Evolutionary conservation across 2,329 filamentous ascomycete species (phyloP), one percentile per base, ranked within the genome.

Genomic region (Fusarium tricinctum): DNA sequence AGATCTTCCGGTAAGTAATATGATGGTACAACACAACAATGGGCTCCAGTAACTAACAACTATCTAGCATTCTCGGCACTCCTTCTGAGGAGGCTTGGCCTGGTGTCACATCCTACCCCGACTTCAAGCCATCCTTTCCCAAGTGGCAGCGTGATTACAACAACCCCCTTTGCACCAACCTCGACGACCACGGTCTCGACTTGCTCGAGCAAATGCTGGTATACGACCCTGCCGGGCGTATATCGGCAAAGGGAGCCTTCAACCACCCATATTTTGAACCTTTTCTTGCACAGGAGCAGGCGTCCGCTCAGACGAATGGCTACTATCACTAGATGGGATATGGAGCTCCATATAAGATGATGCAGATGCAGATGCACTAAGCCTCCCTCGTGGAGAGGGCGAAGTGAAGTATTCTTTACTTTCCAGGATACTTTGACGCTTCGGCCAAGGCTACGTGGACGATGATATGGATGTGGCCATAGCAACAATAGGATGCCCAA

Each of bases 101-200:
- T 32, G 94, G 94, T 63, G 93, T 97, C 60, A 96, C 93, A n/a
- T 94, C 92, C 9, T 97, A 97, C 82, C 94, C 94, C 42, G 94
- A 97, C 80, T 97, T 94, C 86, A 97, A 97, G 81, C 79, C 91
- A 28, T 94, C 92, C 5, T 97, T 97, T 81, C 94, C 94, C 69
- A 97, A 97, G 81, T 97, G 94, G 94, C 85, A 86, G 73, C 89
- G 92, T 58, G 91, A 94, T 75, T 84, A 87, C 61, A 84, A 86
- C 23, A 83, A 84, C 48, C 82, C 87, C 28, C 84, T 96, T 35
- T 92, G 94, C 74, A 86, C 88, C 43, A 90, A 86, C 54, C 86
- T 97, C 46, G 92, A 97, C 70, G 88, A 92, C 3, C 80, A 85
- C 23, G 91, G 91, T 23, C 83, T 92, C 14, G 89, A 93, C 58